Percentiles rank a stretch among this genome's conserved stretches.
These are phyloP conservation scores for Calycina herbarum DNA, from an alignment of 2,329 filamentous ascomycete genomes.

Conservation along the genomic window DNA sequence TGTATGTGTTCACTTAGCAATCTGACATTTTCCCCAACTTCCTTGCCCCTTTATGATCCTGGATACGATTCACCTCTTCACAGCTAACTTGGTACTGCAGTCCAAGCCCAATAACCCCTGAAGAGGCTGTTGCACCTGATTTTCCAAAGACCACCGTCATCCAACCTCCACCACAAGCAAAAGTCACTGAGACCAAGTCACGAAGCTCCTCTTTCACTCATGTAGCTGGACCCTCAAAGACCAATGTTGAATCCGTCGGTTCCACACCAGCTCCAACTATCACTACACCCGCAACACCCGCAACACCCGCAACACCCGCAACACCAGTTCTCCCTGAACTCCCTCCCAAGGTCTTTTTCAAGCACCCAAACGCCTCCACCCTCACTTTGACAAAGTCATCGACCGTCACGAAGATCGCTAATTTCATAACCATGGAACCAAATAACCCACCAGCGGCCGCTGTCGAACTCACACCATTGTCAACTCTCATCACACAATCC, in stretches of 20 bases:
- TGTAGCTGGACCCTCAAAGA: not conserved
- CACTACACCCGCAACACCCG: too few species aligned
- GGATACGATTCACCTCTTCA: not conserved
- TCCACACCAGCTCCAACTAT: not conserved
- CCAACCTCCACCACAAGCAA: conserved; percentile 5
- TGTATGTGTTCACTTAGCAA: not conserved
- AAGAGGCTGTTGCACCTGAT: too few species aligned
- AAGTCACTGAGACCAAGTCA: not conserved
- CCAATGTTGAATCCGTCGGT: not conserved
- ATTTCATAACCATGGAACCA: not conserved
- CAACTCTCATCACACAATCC: conserved; percentile 15
- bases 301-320: too few species aligned
- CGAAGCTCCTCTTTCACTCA: not conserved
- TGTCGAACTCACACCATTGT: conserved; percentile 17
- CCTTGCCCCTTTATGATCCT: not conserved
- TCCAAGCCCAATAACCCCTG: too few species aligned
- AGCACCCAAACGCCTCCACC: not conserved
- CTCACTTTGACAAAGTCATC: not conserved
- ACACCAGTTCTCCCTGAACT: not conserved
- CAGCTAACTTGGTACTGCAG: not conserved
- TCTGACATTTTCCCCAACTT: too few species aligned
- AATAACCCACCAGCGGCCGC: not conserved
- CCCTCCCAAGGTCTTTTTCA: not conserved
- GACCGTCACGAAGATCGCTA: not conserved
- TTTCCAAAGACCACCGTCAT: not conserved